Percentiles rank a stretch among this genome's conserved stretches.
Evolutionary conservation across 169 alveolate genomes (phyloP).

Genomic region (Plasmodium fragile): DNA sequence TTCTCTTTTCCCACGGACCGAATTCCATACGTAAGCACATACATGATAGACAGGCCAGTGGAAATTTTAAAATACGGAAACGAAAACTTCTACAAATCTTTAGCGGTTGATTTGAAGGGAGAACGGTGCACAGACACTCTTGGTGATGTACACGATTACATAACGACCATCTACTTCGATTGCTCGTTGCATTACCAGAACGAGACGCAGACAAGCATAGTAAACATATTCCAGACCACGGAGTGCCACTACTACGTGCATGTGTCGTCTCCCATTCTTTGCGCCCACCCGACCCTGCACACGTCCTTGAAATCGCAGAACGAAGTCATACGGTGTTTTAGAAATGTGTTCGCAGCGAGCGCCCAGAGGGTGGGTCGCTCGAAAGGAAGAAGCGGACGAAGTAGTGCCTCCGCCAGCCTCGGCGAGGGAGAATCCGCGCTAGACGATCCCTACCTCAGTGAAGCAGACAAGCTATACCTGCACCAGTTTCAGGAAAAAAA

Average conservation of each 20-base stretch:
- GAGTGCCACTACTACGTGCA: slow-evolving; percentile 76
- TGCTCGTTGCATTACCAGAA: slow-evolving; percentile 64
- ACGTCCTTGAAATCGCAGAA: slow-evolving; percentile 32
- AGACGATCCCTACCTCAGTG: slow-evolving; percentile 44
- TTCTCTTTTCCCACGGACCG: slow-evolving; percentile 10
- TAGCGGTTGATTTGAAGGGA: slow-evolving; percentile 72
- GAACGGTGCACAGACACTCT: slow-evolving; percentile 56
- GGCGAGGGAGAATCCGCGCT: neutral
- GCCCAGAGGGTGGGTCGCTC: neutral
- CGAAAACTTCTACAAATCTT: slow-evolving; percentile 59
- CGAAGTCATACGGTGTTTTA: slow-evolving; percentile 46
- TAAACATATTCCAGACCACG: slow-evolving; percentile 56
- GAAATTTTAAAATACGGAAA: slow-evolving; percentile 48
- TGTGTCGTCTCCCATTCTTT: slow-evolving; percentile 50
- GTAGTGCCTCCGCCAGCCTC: neutral
- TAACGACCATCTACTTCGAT: slow-evolving; percentile 71
- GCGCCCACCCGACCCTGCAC: slow-evolving; percentile 74
- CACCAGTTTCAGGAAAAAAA: slow-evolving; percentile 26
- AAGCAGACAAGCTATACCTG: slow-evolving; percentile 18
- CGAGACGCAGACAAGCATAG: slow-evolving; percentile 38
- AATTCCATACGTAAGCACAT: slow-evolving; percentile 56
- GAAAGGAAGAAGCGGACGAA: neutral
- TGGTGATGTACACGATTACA: slow-evolving; percentile 42
- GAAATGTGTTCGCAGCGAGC: slow-evolving; percentile 67
- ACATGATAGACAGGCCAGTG: slow-evolving; percentile 62